Conservation (phyloP, 2,329 filamentous ascomycete genomes). For the Penicillium sp. region DNA sequence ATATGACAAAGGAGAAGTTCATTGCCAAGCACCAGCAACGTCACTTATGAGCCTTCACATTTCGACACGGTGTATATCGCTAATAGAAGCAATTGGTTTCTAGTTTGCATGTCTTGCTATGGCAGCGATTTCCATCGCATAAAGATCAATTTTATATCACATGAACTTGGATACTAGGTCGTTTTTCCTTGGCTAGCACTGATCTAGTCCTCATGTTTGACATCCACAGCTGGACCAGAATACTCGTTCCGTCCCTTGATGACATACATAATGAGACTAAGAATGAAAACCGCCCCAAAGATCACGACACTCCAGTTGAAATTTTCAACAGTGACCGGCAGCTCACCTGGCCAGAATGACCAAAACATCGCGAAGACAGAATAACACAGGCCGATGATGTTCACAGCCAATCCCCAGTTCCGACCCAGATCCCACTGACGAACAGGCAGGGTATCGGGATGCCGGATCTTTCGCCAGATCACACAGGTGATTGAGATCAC, state of each 20-base stretch:
- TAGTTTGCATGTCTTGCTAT: too few relatives aligned
- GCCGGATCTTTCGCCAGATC: slow-evolving; percentile 42
- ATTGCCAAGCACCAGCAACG: too few relatives aligned
- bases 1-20: too few relatives aligned
- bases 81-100: too few relatives aligned
- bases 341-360: slow-evolving; percentile 46
- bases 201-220: not conserved
- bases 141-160: too few relatives aligned
- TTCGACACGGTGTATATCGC: too few relatives aligned
- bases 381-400: slow-evolving; percentile 46
- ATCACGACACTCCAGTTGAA: slow-evolving; percentile 54
- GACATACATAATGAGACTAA: slow-evolving; percentile 41
- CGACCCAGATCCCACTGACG: slow-evolving; percentile 45
- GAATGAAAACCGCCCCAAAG: slow-evolving; percentile 41
- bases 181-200: not conserved
- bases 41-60: too few relatives aligned
- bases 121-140: too few relatives aligned
- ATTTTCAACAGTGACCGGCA: slow-evolving; percentile 37
- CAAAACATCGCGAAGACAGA: slow-evolving; percentile 48
- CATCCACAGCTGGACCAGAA: slow-evolving; percentile 25
- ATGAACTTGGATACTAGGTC: too few relatives aligned
- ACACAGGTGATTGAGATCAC: slow-evolving; percentile 49
- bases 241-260: slow-evolving; percentile 35
- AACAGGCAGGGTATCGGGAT: slow-evolving; percentile 37
- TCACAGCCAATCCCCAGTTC: slow-evolving; percentile 43